Conservation (phyloP, 306 rosid species). For the Geum urbanum region DNA sequence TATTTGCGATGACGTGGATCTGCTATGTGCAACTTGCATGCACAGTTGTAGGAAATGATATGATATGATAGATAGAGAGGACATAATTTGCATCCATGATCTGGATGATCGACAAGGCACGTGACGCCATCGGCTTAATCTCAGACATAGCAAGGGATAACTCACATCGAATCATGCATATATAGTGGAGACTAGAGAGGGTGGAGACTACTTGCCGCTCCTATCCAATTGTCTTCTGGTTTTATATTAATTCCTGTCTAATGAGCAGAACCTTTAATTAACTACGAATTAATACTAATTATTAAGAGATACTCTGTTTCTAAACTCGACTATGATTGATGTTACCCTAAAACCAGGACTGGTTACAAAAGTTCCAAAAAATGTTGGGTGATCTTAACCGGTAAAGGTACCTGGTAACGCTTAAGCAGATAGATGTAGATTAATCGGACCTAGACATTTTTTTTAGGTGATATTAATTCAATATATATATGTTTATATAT, state of each 20-base stretch:
- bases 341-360: background rate
- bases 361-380: no score
- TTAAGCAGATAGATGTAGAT: no score
- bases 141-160: background rate
- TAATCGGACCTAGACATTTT: no score
- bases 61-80: background rate
- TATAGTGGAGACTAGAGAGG: background rate
- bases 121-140: conserved; percentile 1
- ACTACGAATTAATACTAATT: background rate
- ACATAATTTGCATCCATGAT: background rate
- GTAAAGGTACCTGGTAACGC: no score
- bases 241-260: background rate
- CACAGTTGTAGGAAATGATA: background rate
- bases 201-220: no score
- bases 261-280: background rate
- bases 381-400: no score
- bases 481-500: no score
- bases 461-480: no score
- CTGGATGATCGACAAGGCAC: background rate
- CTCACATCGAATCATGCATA: background rate
- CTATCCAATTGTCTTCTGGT: background rate
- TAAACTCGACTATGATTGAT: background rate
- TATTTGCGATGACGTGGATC: background rate
- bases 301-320: background rate
- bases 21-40: background rate